phyloP scores from a whole-genome alignment of 129 eudicot species.

The Chrysanthemum lavandulifolium region DNA sequence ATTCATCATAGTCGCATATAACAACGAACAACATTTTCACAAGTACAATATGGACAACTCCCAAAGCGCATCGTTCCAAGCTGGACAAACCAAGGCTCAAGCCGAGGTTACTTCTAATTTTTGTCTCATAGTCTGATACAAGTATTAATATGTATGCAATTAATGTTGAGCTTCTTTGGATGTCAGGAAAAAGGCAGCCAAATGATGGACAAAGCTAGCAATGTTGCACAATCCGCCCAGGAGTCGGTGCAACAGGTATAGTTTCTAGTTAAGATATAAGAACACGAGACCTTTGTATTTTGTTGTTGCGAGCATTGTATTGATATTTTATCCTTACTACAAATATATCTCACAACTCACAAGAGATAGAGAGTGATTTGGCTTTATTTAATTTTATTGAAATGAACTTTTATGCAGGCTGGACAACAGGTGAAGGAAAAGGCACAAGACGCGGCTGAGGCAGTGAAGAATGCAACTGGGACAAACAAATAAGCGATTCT shows the following conservation, averaged over 20 bases:
- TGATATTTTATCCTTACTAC: no score
- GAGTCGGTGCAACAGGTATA: slow-evolving; percentile 50
- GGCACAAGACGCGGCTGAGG: slow-evolving; percentile 60
- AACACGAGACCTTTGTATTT: no score
- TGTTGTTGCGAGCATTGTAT: no score
- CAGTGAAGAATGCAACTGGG: slow-evolving; percentile 68
- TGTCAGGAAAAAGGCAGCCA: slow-evolving; percentile 57
- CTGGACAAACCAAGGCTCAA: slow-evolving; percentile 66
- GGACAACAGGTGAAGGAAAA: slow-evolving; percentile 56
- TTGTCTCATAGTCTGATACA: slow-evolving; percentile 12
- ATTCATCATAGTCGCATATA: slow-evolving; percentile 3
- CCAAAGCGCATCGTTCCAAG: slow-evolving; percentile 43
- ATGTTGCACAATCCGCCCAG: slow-evolving; percentile 65
- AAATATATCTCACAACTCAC: no score
- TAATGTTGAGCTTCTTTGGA: not conserved
- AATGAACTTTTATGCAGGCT: slow-evolving; percentile 35
- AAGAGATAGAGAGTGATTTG: not conserved
- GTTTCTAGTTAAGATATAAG: not conserved
- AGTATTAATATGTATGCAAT: no score
- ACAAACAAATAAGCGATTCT: slow-evolving; percentile 39
- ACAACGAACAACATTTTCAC: slow-evolving; percentile 19
- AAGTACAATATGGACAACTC: slow-evolving; percentile 37
- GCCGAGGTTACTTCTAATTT: slow-evolving; percentile 40
- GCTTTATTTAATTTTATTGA: not conserved
- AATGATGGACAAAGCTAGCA: slow-evolving; percentile 64